phyloP scores from a whole-genome alignment of 345 rosid species.

The Ricinus communis region DNA sequence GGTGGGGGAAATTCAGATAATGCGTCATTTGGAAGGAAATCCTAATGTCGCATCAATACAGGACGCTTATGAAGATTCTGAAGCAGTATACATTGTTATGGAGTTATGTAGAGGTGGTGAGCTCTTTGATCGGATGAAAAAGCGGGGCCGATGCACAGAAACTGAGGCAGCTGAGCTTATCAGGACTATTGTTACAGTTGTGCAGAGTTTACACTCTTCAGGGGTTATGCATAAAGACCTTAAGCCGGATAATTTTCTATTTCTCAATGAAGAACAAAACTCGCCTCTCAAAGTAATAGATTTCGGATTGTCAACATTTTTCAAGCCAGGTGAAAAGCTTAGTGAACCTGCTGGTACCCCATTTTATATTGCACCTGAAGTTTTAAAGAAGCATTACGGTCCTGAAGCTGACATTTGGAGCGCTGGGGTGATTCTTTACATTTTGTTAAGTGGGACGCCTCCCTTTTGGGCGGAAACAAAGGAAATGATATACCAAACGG shows the following conservation, averaged over 20 bases:
- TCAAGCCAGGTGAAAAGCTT: conserved; percentile 28
- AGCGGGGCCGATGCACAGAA: conserved; percentile 23
- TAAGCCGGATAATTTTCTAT: conserved; percentile 22
- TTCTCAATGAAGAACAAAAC: conserved; percentile 13
- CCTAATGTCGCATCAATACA: conserved; percentile 26
- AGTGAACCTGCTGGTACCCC: conserved; percentile 25
- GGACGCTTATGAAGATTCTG: conserved; percentile 25
- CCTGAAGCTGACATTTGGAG: conserved; percentile 29
- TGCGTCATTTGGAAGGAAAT: conserved; percentile 27
- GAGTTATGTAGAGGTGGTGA: conserved; percentile 27
- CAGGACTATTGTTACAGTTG: conserved; percentile 21
- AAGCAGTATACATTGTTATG: conserved; percentile 24
- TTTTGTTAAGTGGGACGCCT: conserved; percentile 27
- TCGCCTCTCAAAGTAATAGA: conserved; percentile 24
- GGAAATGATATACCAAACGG: conserved; percentile 23
- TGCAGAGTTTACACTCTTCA: conserved; percentile 20
- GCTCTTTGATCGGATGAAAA: conserved; percentile 25
- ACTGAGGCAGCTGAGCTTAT: conserved; percentile 28
- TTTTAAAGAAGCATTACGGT: conserved; percentile 22
- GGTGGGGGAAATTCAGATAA: conserved; percentile 26
- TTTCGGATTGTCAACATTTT: background rate
- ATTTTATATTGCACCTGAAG: conserved; percentile 29
- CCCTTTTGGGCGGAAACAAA: conserved; percentile 26
- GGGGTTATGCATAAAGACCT: conserved; percentile 26
- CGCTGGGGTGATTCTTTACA: conserved; percentile 26